phyloP scores from a whole-genome alignment of 352 stramenopile species.

The Pythium phragmitis region DNA sequence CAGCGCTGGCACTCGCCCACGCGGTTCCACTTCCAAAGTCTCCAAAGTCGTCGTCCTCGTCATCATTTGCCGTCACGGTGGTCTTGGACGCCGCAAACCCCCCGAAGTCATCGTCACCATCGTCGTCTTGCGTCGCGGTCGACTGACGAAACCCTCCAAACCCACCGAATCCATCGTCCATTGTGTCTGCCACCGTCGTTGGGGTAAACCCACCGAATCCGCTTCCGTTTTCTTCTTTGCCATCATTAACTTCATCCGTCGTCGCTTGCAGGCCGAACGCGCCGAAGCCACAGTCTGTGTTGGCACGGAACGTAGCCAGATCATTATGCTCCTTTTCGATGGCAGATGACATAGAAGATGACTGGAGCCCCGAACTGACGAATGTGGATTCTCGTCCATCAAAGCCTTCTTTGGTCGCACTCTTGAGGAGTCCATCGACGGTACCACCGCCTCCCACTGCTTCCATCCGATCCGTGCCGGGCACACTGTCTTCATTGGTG shows the following conservation, averaged over 20 bases:
- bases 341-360: no score
- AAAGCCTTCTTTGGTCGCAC: no score
- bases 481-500: no score
- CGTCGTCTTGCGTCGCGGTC: conserved; percentile 1
- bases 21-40: conserved; percentile 25
- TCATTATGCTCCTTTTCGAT: no score
- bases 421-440: no score
- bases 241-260: no score
- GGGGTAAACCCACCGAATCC: background rate
- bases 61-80: conserved; percentile 1
- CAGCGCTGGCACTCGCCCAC: conserved; percentile 5
- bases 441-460: no score
- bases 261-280: background rate
- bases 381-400: no score
- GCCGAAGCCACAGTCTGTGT: background rate
- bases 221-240: no score
- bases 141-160: conserved; percentile 42
- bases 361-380: no score
- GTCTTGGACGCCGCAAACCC: conserved; percentile 11
- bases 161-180: conserved; percentile 20
- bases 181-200: background rate
- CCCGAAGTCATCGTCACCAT: conserved; percentile 26
- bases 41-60: conserved; percentile 37
- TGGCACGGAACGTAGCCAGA: background rate
- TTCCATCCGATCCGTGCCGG: no score